A percentile compares a stretch with the other conserved stretches of the same genome.
phyloP scores from a whole-genome alignment of 225 moss, liverwort and hornwort species.

The Bryum argenteum region DNA sequence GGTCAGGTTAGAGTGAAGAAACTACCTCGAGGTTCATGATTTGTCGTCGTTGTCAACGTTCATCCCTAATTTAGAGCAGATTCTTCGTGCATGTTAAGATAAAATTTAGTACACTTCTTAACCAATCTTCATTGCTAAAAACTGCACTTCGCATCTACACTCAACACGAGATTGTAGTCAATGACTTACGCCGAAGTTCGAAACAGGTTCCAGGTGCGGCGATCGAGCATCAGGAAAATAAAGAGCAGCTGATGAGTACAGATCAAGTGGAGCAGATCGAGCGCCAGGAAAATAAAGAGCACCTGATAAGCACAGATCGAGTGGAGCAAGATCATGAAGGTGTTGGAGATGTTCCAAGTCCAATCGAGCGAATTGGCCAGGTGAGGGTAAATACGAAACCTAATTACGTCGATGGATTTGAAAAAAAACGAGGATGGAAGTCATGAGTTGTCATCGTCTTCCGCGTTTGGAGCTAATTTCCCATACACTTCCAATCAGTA shows the following conservation, averaged over 20 bases:
- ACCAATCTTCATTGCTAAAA: no score
- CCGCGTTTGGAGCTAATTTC: no score
- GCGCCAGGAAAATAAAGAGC: not conserved
- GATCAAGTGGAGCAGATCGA: no score
- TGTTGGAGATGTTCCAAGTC: no score
- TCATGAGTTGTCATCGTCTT: no score
- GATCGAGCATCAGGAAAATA: conserved; percentile 11
- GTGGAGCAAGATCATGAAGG: no score
- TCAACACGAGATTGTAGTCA: not conserved
- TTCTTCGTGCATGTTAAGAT: not conserved
- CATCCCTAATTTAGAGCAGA: not conserved
- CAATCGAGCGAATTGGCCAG: no score
- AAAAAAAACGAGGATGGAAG: no score
- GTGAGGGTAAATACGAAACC: no score
- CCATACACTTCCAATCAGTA: no score
- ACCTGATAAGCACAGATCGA: conserved; percentile 5
- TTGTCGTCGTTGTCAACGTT: not conserved
- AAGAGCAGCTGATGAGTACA: conserved; percentile 16
- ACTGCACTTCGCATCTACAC: no score
- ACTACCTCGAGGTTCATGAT: not conserved
- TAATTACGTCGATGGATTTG: no score
- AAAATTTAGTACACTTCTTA: not conserved
- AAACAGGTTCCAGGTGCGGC: conserved; percentile 21
- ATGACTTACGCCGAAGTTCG: conserved; percentile 20
- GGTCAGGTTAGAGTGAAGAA: conserved; percentile 24